phyloP scores from a whole-genome alignment of 2,329 filamentous ascomycete species.

The Colletotrichum godetiae region DNA sequence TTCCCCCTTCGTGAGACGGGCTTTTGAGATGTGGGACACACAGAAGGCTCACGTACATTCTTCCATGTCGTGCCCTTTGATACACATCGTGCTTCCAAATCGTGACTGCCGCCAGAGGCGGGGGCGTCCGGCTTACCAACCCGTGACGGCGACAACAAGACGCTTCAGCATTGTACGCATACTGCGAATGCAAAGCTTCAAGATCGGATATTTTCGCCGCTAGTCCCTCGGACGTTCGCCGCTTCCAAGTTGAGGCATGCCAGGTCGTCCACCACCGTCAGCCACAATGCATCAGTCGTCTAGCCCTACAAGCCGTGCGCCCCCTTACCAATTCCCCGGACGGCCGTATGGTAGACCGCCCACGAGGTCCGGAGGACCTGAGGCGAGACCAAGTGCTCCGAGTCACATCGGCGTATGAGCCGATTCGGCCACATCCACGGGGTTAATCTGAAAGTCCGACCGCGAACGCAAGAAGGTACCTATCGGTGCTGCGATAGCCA shows the following conservation, averaged over 20 bases:
- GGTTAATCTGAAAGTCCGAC: slow-evolving; percentile 17
- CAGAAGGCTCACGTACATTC: neutral
- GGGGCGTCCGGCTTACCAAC: neutral
- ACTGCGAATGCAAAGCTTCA: neutral
- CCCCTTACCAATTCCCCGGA: slow-evolving; percentile 15
- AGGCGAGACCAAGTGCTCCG: slow-evolving; percentile 3
- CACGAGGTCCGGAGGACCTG: slow-evolving; percentile 5
- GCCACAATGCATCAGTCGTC: slow-evolving; percentile 16
- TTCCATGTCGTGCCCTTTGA: neutral
- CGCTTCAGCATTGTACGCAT: neutral
- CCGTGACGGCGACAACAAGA: neutral
- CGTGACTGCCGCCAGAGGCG: neutral
- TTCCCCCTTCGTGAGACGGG: neutral
- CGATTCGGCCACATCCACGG: slow-evolving; percentile 18
- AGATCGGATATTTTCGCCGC: slow-evolving; percentile 21
- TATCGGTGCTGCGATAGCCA: neutral
- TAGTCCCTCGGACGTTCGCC: slow-evolving; percentile 24
- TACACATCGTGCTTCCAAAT: neutral
- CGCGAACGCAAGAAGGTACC: neutral
- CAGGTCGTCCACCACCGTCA: slow-evolving; percentile 18
- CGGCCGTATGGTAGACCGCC: neutral
- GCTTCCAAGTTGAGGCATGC: slow-evolving; percentile 30
- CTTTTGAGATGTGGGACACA: neutral
- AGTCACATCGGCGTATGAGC: slow-evolving; percentile 7
- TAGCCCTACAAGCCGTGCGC: slow-evolving; percentile 27